Conservation (phyloP, 345 rosid species). For the Viola odorata region DNA sequence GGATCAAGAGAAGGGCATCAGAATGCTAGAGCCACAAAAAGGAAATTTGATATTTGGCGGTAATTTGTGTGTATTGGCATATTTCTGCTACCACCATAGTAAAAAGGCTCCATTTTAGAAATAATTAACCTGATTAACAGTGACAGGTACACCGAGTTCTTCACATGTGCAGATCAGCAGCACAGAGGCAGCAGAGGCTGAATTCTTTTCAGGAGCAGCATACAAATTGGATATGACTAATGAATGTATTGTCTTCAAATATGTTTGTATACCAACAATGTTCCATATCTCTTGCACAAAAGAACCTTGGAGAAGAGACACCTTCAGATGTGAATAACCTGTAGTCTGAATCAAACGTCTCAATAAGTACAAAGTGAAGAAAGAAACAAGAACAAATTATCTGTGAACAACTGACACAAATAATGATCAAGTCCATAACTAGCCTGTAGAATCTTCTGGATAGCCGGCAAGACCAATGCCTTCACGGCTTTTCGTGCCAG, state of each 20-base stretch:
- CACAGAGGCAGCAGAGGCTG: conserved; percentile 89
- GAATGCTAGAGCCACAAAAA: conserved; percentile 11
- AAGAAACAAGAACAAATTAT: not conserved
- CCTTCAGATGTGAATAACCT: conserved; percentile 88
- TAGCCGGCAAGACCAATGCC: conserved; percentile 60
- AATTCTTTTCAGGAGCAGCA: conserved; percentile 64
- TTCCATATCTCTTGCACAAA: conserved; percentile 84
- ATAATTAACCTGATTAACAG: conserved; percentile 72
- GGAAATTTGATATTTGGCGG: not conserved
- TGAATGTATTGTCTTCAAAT: conserved; percentile 72
- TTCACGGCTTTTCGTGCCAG: conserved; percentile 62
- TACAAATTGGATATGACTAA: conserved; percentile 73
- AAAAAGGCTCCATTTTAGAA: conserved; percentile 10
- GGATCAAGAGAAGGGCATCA: conserved; percentile 20
- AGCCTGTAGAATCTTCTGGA: conserved; percentile 90
- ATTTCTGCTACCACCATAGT: conserved; percentile 12
- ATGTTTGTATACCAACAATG: conserved; percentile 65
- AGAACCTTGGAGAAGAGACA: conserved; percentile 87
- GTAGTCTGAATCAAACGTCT: conserved; percentile 53
- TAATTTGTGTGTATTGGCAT: not conserved
- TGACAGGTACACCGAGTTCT: conserved; percentile 86
- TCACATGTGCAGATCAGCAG: conserved; percentile 83
- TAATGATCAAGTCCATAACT: conserved; percentile 30
- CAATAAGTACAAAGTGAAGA: conserved; percentile 21
- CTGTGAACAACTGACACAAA: conserved; percentile 10